Base-by-base conservation (phyloP, 2,329 filamentous ascomycete species). In the Fonsecaea monophora region DNA sequence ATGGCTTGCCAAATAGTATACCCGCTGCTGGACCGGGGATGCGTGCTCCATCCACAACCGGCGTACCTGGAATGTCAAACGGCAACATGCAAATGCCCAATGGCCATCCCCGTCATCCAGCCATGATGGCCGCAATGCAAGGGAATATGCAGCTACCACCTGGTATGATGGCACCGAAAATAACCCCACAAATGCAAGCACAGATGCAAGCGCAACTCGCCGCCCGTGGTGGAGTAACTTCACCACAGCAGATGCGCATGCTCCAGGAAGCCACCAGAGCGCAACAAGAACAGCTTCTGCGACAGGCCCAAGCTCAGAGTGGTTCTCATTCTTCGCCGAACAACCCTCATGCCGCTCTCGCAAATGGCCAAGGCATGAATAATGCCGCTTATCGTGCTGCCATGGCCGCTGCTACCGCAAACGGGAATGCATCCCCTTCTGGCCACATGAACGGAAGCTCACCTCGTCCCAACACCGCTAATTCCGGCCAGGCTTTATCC, bases 131-230 rank as follows among this genome's bases (percentile, higher is more conserved):
- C 25, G 78, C 75, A 30, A 77, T 82, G 74, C 75, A 79, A 57
- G 76, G 74, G 60, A 77, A 78, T 38, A 71, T 63, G 75, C 84
- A 82, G 53, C 83, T 81, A 65, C 84, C 86, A 50, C 85, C 91
- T 81, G 82, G 81, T 68, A 82, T 82, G 77, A 78, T 80, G 71
- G 70, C 62, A 48, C 73, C 73, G 25, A 74, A 74, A 66, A 83
- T 91, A 30, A 87, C 89, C 18, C 86, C 57, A 84, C 90, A 82
- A 81, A 83, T 91, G 42, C 89, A 91, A 75, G 88, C 90, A 30
- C 90, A 90, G 70, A 85, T 92, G 81, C 89, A 90, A 73, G 83
- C 84, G 15, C 80, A 84, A 38, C 82, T 84, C 77, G 82, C 81
- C 68, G 81, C 80, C 5, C 85, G 80, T 61, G 78, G 79, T 21